A percentile compares a stretch with the other conserved stretches of the same genome.
phyloP scores from a whole-genome alignment of 306 rosid species.

The Neltuma alba region DNA sequence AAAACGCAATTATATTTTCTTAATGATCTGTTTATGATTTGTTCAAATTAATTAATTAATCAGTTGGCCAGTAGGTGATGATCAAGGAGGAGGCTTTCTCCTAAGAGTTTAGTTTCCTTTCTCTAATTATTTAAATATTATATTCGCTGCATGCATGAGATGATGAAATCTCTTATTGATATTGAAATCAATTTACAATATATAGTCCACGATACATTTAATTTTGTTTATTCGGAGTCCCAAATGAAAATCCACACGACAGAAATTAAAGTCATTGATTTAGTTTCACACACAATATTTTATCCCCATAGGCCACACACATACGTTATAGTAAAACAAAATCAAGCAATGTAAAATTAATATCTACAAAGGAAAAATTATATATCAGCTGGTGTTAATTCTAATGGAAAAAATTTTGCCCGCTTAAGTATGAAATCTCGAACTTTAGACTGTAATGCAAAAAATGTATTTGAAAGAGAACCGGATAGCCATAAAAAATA shows the following conservation, averaged over 20 bases:
- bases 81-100: background rate
- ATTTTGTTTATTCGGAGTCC: background rate
- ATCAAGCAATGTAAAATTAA: background rate
- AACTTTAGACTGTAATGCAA: too few species aligned
- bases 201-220: background rate
- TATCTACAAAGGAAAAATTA: background rate
- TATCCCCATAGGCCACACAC: background rate
- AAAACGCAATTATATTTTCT: background rate
- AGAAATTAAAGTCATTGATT: background rate
- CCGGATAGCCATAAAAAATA: too few species aligned
- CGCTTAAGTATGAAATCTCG: too few species aligned
- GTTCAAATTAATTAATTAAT: background rate
- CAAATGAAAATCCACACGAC: background rate
- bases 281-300: background rate
- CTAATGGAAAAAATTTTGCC: too few species aligned
- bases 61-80: background rate
- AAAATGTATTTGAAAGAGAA: too few species aligned
- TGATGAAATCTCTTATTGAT: background rate
- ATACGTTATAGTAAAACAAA: background rate
- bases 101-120: background rate
- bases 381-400: too few species aligned
- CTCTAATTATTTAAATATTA: background rate
- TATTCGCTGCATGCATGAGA: background rate
- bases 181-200: background rate
- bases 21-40: background rate